Percentiles rank a stretch among this genome's conserved stretches.
Evolutionary conservation across 805 yeast genomes (phyloP).

Genomic region (Lachancea cidri): DNA sequence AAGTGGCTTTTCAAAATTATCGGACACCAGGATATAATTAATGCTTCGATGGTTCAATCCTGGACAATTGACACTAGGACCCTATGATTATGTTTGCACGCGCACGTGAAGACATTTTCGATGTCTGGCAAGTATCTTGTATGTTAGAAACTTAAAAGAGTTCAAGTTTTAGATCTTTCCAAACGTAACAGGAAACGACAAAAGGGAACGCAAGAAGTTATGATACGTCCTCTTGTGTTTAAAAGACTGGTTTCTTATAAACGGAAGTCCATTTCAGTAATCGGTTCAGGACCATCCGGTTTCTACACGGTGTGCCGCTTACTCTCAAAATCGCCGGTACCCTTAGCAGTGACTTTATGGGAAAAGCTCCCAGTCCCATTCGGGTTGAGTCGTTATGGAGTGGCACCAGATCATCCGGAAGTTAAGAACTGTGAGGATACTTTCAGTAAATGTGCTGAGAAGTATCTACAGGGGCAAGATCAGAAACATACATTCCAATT

Average conservation of each 20-base stretch:
- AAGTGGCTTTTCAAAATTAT: no score
- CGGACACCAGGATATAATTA: no score
- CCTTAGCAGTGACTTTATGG: conserved; percentile 60
- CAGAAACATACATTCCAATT: conserved; percentile 43
- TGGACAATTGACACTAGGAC: no score
- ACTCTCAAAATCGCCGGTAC: conserved; percentile 42
- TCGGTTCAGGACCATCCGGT: conserved; percentile 97
- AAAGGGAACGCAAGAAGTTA: background rate
- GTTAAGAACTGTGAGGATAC: conserved; percentile 77
- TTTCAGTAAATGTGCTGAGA: conserved; percentile 47
- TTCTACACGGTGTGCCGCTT: conserved; percentile 81
- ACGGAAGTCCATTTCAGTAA: conserved; percentile 51
- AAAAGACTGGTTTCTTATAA: background rate
- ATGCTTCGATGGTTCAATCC: no score
- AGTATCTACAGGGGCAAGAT: conserved; percentile 16
- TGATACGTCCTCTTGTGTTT: background rate
- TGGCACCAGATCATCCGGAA: conserved; percentile 99
- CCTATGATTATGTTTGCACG: no score
- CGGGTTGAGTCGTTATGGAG: conserved; percentile 90
- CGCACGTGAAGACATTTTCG: no score
- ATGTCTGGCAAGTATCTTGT: no score
- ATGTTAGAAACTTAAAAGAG: background rate
- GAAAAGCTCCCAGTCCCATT: conserved; percentile 86
- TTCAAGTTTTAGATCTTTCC: no score
- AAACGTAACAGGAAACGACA: background rate